phyloP scores from a whole-genome alignment of 768 basidiomycete species.

The Podaxis sp. region DNA sequence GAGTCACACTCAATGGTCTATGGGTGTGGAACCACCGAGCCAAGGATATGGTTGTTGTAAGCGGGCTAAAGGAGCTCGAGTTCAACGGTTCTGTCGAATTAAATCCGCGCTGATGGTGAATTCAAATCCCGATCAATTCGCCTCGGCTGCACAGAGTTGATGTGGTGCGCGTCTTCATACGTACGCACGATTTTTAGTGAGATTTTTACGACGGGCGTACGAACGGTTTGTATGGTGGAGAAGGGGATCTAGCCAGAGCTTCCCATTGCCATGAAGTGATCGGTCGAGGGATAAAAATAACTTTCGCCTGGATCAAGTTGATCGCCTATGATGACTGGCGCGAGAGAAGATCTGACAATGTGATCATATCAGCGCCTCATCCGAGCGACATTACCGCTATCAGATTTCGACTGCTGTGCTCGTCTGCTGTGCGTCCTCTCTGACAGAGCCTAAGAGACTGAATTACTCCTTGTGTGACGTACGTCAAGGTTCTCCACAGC shows the following conservation, averaged over 20 bases:
- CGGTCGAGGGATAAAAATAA: conserved; percentile 5
- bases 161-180: neutral
- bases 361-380: neutral
- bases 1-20: neutral
- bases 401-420: neutral
- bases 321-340: neutral
- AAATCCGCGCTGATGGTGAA: conserved; percentile 5
- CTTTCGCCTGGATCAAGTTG: neutral
- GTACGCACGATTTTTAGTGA: neutral
- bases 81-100: neutral
- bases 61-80: neutral
- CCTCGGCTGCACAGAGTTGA: neutral
- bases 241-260: neutral
- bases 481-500: neutral
- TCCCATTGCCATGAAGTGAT: neutral
- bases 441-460: neutral
- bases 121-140: conserved; percentile 3
- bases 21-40: neutral
- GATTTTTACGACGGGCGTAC: neutral
- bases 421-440: neutral
- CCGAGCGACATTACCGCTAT: neutral
- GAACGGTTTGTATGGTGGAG: neutral
- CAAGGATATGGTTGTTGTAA: neutral
- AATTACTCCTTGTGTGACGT: neutral
- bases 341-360: neutral